These are phyloP conservation scores for Aspergillus steynii DNA, from an alignment of 495 filamentous ascomycete genomes.

Conservation along the genomic window DNA sequence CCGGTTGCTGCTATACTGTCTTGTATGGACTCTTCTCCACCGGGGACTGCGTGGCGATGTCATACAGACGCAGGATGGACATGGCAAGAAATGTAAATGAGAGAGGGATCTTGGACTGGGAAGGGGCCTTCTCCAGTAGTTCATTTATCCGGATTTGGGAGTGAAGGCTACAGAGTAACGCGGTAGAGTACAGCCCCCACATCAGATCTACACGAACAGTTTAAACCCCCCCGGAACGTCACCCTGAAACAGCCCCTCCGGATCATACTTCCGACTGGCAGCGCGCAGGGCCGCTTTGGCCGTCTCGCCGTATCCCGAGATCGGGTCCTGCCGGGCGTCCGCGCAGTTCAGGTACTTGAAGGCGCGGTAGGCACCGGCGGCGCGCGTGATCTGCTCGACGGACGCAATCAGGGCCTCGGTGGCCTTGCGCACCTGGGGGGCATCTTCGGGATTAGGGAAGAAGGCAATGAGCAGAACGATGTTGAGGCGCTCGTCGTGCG, in stretches of 20 bases:
- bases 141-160: too few relatives aligned
- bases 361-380: not conserved
- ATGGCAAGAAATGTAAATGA: too few relatives aligned
- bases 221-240: constrained; percentile 12
- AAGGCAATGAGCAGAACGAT: not conserved
- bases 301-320: constrained; percentile 3
- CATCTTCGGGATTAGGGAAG: not conserved
- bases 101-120: too few relatives aligned
- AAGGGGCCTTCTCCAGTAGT: too few relatives aligned
- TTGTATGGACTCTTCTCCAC: too few relatives aligned
- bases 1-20: too few relatives aligned
- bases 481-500: not conserved
- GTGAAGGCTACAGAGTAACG: too few relatives aligned
- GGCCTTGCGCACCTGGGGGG: not conserved
- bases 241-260: constrained; percentile 3
- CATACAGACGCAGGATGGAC: too few relatives aligned
- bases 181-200: too few relatives aligned
- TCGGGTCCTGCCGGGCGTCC: constrained; percentile 3
- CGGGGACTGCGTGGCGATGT: too few relatives aligned
- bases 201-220: too few relatives aligned
- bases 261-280: constrained; percentile 1
- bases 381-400: not conserved
- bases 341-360: constrained; percentile 10
- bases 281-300: not conserved
- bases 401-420: not conserved